Base-by-base conservation (phyloP, 129 eudicot genomes). In the Solidago caesia region DNA sequence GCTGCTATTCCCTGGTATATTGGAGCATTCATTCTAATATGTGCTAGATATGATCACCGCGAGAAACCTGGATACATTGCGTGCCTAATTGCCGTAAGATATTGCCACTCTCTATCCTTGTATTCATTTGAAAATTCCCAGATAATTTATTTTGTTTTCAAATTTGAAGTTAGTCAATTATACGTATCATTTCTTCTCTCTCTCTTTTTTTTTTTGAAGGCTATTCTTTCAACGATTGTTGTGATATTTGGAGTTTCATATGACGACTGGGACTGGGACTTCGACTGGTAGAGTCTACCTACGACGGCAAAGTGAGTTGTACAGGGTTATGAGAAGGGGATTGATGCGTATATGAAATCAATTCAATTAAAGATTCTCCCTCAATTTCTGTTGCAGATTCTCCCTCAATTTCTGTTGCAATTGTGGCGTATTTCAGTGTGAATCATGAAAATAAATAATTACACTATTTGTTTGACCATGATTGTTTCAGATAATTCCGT, bases 61-160 rank as follows among this genome's bases (percentile, higher is more conserved):
- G 98, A 93, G 91, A 93, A 90, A 82, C 88, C 98, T 33, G 98
- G 98, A 79, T 93, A 93, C 58, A 81, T 90, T 44, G 90, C 92
- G 48, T 90, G 92, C 84, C 65, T 95, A 6, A 82, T 93, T 76
- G 97, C 92, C 82, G 98, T 93, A 88, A 90, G 96, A 73, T 46
- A 14, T 81, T 60, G 52, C 26, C 74, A 26, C 72, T 25, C 43
- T 67, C 66, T 27, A 4, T 44, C 16, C 25, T 33, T 33, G 11
- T 10, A 3, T 8, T 6, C 47, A 1, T 11, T 14, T 3, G 29
- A 33, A 66, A 13, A 7, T 1, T 69, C 6, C 26, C 63, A 5
- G 2, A 68, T 16, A 16, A 11, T 33, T 47, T n/a, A 46, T 33
- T 45, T 7, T 27, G 33, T 11, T 41, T 71, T 56, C 39, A 10